phyloP scores from a whole-genome alignment of 306 rosid genomes.

The Sechiopsis laciniata region DNA sequence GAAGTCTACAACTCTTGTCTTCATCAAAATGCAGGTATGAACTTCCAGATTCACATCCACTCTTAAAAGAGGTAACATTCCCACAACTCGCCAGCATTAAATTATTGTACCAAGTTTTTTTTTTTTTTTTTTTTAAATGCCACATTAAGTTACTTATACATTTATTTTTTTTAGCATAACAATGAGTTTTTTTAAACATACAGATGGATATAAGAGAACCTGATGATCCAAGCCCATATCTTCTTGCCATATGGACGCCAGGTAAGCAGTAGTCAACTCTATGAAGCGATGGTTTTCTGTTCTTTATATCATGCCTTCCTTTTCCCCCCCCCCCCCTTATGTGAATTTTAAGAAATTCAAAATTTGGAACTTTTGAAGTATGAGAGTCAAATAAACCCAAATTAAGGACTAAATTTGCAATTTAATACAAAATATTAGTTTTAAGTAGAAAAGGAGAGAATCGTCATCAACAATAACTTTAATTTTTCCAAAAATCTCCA shows the following conservation, averaged over 20 bases:
- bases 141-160: conserved; percentile 17
- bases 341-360: too few relatives aligned
- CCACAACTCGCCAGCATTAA: conserved; percentile 12
- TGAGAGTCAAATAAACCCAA: too few relatives aligned
- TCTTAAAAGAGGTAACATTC: conserved; percentile 54
- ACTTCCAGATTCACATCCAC: conserved; percentile 94
- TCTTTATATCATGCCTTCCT: background rate
- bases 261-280: conserved; percentile 40
- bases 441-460: background rate
- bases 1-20: conserved; percentile 24
- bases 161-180: background rate
- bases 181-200: conserved; percentile 21
- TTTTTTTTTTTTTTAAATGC: background rate
- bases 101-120: background rate
- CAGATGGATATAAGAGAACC: conserved; percentile 83
- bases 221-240: conserved; percentile 94
- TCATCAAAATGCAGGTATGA: conserved; percentile 65
- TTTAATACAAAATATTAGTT: too few relatives aligned
- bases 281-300: background rate
- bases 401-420: too few relatives aligned
- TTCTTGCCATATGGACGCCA: conserved; percentile 96
- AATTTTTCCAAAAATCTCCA: conserved; percentile 24
- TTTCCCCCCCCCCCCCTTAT: too few relatives aligned
- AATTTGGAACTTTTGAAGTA: too few relatives aligned
- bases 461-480: conserved; percentile 2